These are phyloP conservation scores for Candida incommunis DNA, from an alignment of 805 yeast species.

Conservation along the genomic window DNA sequence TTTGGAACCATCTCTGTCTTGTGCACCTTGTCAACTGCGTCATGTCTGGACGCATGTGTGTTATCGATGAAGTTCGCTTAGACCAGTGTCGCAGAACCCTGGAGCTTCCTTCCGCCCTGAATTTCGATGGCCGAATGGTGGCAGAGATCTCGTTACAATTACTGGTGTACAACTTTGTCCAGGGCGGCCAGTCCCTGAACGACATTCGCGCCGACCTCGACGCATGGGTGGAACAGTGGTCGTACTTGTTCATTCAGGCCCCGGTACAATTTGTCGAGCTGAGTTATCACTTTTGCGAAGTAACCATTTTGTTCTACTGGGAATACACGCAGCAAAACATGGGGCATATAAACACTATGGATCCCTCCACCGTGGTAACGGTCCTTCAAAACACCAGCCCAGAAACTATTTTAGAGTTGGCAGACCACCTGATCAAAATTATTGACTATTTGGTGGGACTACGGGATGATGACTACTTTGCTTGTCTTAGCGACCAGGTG, in stretches of 20 bases:
- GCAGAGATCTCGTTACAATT: constrained; percentile 55
- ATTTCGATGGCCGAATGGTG: constrained; percentile 73
- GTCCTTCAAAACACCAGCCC: constrained; percentile 4
- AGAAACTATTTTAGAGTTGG: constrained; percentile 21
- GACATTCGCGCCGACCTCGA: constrained; percentile 34
- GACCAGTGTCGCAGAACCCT: constrained; percentile 45
- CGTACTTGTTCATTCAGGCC: constrained; percentile 51
- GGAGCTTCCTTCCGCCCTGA: constrained; percentile 46
- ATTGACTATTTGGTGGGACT: constrained; percentile 28
- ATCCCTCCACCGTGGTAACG: constrained; percentile 1
- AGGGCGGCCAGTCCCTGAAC: constrained; percentile 22
- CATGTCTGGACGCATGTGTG: constrained; percentile 49
- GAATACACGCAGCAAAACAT: constrained; percentile 12
- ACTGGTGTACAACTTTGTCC: constrained; percentile 44
- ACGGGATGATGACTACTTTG: constrained; percentile 43
- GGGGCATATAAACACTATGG: constrained; percentile 2
- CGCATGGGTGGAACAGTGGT: constrained; percentile 59
- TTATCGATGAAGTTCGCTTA: constrained; percentile 44
- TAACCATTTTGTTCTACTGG: constrained; percentile 34
- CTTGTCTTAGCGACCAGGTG: constrained; percentile 57
- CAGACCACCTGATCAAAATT: constrained; percentile 29
- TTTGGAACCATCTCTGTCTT: constrained; percentile 59
- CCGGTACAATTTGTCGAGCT: constrained; percentile 62
- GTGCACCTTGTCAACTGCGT: constrained; percentile 56
- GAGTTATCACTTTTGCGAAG: constrained; percentile 47